Evolutionary conservation across 768 basidiomycete species (phyloP).

Genomic region (Crassisporium funariophilum): DNA sequence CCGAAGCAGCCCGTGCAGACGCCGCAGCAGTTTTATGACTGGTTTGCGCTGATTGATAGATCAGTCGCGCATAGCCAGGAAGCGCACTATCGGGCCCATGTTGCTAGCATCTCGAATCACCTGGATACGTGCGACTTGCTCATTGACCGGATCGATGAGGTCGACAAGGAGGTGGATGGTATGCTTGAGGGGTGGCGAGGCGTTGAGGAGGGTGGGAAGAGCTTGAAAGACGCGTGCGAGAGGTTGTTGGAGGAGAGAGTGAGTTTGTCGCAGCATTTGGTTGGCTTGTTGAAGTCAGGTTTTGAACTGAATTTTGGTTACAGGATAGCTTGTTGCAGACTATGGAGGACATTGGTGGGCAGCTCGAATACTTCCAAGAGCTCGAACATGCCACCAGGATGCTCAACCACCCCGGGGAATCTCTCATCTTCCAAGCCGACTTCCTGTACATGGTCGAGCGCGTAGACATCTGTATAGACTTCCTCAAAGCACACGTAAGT

Average conservation of each 20-base stretch:
- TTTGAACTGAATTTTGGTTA: conserved; percentile 1
- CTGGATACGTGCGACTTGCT: conserved; percentile 77
- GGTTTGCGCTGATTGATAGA: conserved; percentile 88
- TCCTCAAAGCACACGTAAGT: conserved; percentile 82
- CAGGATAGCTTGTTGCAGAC: conserved; percentile 78
- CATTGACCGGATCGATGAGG: conserved; percentile 68
- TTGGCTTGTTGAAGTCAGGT: neutral
- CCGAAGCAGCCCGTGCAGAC: conserved; percentile 82
- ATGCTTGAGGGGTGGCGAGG: conserved; percentile 86
- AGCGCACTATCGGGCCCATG: conserved; percentile 85
- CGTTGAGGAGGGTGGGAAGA: conserved; percentile 93
- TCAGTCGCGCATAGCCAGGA: conserved; percentile 94
- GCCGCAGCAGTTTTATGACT: conserved; percentile 96
- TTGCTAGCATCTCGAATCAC: conserved; percentile 75
- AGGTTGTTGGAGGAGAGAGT: conserved; percentile 87
- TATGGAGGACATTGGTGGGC: conserved; percentile 79
- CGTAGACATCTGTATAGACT: conserved; percentile 93
- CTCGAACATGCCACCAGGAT: conserved; percentile 91
- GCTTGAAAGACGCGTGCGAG: conserved; percentile 90
- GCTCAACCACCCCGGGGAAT: conserved; percentile 92
- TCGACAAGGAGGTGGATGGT: conserved; percentile 71
- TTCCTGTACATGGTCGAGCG: conserved; percentile 97
- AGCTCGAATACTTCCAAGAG: conserved; percentile 93
- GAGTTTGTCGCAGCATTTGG: conserved; percentile 36
- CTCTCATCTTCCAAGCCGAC: conserved; percentile 85